phyloP scores from a whole-genome alignment of 805 yeast genomes.

The Candida xiaguanensis region DNA sequence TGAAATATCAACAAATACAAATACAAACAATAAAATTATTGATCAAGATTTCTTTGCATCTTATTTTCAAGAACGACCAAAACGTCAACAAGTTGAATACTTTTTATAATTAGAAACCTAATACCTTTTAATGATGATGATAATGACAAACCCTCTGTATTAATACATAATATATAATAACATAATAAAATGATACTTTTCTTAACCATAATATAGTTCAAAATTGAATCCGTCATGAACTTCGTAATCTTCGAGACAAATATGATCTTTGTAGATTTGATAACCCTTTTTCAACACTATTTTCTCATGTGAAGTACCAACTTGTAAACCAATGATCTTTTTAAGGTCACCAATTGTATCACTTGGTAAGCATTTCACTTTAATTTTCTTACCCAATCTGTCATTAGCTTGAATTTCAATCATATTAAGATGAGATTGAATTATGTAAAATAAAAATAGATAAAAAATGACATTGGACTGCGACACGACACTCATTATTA shows the following conservation, averaged over 20 bases:
- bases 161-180: too few relatives aligned
- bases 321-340: slow-evolving; percentile 74
- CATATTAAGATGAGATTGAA: slow-evolving; percentile 17
- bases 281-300: slow-evolving; percentile 81
- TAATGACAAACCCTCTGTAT: slow-evolving; percentile 1
- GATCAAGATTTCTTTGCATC: slow-evolving; percentile 20
- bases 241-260: slow-evolving; percentile 90
- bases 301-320: slow-evolving; percentile 68
- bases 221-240: slow-evolving; percentile 84
- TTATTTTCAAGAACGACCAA: slow-evolving; percentile 22
- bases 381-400: slow-evolving; percentile 81
- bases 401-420: slow-evolving; percentile 41
- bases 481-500: too few relatives aligned
- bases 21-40: slow-evolving; percentile 14
- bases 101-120: slow-evolving; percentile 23
- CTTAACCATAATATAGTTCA: slow-evolving; percentile 73
- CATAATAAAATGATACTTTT: too few relatives aligned
- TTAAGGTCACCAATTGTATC: slow-evolving; percentile 91
- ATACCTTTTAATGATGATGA: slow-evolving; percentile 5
- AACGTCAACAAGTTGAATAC: slow-evolving; percentile 46
- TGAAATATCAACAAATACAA: slow-evolving; percentile 1
- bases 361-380: slow-evolving; percentile 80
- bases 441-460: not conserved
- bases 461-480: too few relatives aligned
- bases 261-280: slow-evolving; percentile 81